Base-by-base conservation (phyloP, 495 filamentous ascomycete genomes). In the Neurospora sp. region DNA sequence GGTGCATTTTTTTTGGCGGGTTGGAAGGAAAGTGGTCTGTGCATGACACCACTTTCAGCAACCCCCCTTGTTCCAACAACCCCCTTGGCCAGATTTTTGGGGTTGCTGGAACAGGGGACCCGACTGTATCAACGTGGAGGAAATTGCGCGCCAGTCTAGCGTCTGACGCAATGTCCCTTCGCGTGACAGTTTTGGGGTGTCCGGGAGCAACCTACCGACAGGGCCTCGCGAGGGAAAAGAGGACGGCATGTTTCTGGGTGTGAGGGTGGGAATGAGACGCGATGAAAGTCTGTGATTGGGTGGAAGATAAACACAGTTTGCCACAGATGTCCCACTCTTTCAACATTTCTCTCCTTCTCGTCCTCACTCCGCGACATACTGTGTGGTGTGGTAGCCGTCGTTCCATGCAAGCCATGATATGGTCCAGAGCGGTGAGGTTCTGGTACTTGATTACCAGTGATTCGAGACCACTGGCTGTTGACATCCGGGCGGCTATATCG, bases 251-350 rank as follows among this genome's bases (percentile, higher is more conserved):
- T 69, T 23, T 23, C n/a, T 59, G 42, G 23, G 5, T 38, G 70
- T 41, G 48, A 37, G 38, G 27, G 71, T 59, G 71, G 72, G 16
- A 41, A 75, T 46, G 40, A 72, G 40, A 70, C 41, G 70, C 70
- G 54, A 73, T 37, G 20, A 20, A 71, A 69, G 74, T 12, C 31
- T 31, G 23, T 79, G 76, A 80, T 80, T 80, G 76, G 77, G 71
- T 69, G 39, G 70, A 14, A 69, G 40, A 18, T n/a, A 23, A 72
- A 54, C 6, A 18, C 42, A 38, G 66, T 74, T 78, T 74, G 79
- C 77, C 79, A 80, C 77, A 42, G 16, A 16, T 35, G 72, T 40
- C 72, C 79, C 77, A 76, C 76, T 62, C 72, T 62, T 70, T 41
- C 69, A 71, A 70, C 69, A 69, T 42, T 71, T 76, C 62, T 73